A percentile compares a stretch with the other conserved stretches of the same genome.
phyloP scores from a whole-genome alignment of 2,329 filamentous ascomycete genomes.

The Phoma sp. region DNA sequence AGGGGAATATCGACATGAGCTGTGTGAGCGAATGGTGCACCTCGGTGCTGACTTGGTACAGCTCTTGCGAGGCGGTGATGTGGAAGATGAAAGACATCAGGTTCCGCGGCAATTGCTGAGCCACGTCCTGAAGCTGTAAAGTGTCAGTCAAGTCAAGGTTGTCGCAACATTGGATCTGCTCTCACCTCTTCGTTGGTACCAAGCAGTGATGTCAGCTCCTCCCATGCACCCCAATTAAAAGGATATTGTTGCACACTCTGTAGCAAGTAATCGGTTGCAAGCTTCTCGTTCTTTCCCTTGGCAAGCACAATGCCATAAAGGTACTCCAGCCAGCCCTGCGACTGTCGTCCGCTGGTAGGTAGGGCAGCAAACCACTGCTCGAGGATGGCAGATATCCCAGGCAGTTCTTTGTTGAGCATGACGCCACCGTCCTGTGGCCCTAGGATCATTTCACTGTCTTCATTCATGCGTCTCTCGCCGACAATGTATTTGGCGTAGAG shows the following conservation, averaged over 20 bases:
- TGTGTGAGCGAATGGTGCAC: constrained; percentile 78
- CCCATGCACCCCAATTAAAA: constrained; percentile 98
- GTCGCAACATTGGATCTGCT: no score
- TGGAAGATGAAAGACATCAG: constrained; percentile 95
- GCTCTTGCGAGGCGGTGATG: constrained; percentile 85
- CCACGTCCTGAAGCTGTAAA: constrained; percentile 4
- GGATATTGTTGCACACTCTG: constrained; percentile 86
- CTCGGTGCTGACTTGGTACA: constrained; percentile 82
- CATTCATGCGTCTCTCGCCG: constrained; percentile 94
- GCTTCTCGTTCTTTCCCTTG: constrained; percentile 86
- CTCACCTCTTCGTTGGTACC: constrained; percentile 78
- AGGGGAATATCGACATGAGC: constrained; percentile 83
- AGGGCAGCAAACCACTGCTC: constrained; percentile 80
- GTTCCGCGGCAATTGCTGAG: constrained; percentile 77
- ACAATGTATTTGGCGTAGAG: constrained; percentile 92
- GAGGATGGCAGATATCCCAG: constrained; percentile 74
- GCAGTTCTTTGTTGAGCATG: constrained; percentile 83
- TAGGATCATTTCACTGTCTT: constrained; percentile 96
- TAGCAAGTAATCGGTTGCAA: constrained; percentile 86
- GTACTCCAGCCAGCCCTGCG: constrained; percentile 94
- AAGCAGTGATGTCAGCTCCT: constrained; percentile 84
- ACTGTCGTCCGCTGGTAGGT: constrained; percentile 61
- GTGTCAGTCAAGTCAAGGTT: background rate
- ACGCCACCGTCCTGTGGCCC: constrained; percentile 88
- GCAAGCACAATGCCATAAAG: constrained; percentile 89